Percentiles rank a stretch among this genome's conserved stretches.
These are phyloP conservation scores for Guyanaporus albipodus DNA, from an alignment of 768 basidiomycete species.

Conservation along the genomic window DNA sequence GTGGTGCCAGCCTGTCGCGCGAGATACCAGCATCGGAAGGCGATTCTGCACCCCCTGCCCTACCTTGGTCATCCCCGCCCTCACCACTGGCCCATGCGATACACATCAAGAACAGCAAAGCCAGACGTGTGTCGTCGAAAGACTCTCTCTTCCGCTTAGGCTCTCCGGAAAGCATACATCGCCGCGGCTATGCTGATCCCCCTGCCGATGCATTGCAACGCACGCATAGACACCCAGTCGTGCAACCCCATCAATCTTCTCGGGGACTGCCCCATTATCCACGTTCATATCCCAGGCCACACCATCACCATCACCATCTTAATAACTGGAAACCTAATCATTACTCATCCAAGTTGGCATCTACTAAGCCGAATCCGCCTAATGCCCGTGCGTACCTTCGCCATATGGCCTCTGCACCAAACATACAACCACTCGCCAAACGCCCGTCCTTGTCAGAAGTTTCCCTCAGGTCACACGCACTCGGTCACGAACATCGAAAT, in stretches of 20 bases:
- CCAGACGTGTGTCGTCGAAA: slow-evolving; percentile 11
- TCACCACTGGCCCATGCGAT: slow-evolving; percentile 22
- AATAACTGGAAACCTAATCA: slow-evolving; percentile 20
- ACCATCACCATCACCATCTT: slow-evolving; percentile 20
- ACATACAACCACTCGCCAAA: slow-evolving; percentile 36
- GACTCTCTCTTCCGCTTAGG: slow-evolving; percentile 14
- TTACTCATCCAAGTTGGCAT: slow-evolving; percentile 23
- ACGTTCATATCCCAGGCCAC: slow-evolving; percentile 16
- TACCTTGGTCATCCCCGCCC: slow-evolving; percentile 22
- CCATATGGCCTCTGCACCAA: slow-evolving; percentile 65
- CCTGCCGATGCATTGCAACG: slow-evolving; percentile 10
- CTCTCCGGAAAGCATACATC: slow-evolving; percentile 24
- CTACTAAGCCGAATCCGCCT: slow-evolving; percentile 29
- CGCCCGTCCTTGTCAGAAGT: slow-evolving; percentile 31
- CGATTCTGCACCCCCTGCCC: not conserved
- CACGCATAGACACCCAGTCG: slow-evolving; percentile 7
- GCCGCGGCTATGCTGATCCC: slow-evolving; percentile 9
- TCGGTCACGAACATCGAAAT: slow-evolving; percentile 19
- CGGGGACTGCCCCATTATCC: slow-evolving; percentile 21
- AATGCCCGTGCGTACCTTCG: slow-evolving; percentile 67
- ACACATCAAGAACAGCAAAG: slow-evolving; percentile 8
- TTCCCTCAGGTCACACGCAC: slow-evolving; percentile 33
- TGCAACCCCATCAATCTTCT: slow-evolving; percentile 23
- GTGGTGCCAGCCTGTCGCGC: slow-evolving; percentile 18
- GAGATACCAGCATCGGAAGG: slow-evolving; percentile 15